Evolutionary conservation across 1,284 basidiomycete genomes (phyloP).

Genomic region (Heterobasidion parviporum): DNA sequence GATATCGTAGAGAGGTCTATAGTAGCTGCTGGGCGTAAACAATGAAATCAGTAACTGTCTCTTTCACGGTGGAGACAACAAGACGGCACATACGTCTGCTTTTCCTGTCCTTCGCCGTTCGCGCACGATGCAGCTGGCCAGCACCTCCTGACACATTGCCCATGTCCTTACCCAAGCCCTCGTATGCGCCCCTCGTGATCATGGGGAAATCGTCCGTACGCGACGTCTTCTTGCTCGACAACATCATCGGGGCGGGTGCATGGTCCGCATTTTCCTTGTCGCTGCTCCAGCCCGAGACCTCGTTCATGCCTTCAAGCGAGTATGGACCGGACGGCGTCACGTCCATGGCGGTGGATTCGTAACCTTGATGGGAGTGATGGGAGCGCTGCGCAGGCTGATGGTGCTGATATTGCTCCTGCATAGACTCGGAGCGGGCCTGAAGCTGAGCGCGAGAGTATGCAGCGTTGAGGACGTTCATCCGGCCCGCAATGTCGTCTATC

Average conservation of each 20-base stretch:
- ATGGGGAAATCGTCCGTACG: neutral
- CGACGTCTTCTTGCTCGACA: slow-evolving; percentile 7
- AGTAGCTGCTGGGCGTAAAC: slow-evolving; percentile 20
- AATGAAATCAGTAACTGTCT: neutral
- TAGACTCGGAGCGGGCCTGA: slow-evolving; percentile 10
- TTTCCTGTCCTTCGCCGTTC: slow-evolving; percentile 41
- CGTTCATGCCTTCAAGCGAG: neutral
- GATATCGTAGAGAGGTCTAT: slow-evolving; percentile 24
- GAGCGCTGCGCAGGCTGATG: neutral
- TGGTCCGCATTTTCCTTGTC: slow-evolving; percentile 47
- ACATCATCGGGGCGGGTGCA: slow-evolving; percentile 6
- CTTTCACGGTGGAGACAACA: neutral
- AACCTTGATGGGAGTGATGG: neutral
- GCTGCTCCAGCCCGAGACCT: slow-evolving; percentile 6
- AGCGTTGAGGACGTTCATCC: slow-evolving; percentile 27
- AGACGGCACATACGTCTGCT: slow-evolving; percentile 37
- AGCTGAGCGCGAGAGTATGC: slow-evolving; percentile 12
- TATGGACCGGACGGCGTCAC: neutral
- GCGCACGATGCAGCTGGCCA: slow-evolving; percentile 20
- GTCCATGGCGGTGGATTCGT: neutral
- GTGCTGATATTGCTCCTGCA: slow-evolving; percentile 3
- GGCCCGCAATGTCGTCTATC: slow-evolving; percentile 35
- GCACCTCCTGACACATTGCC: slow-evolving; percentile 35
- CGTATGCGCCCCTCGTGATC: neutral
- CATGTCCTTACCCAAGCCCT: slow-evolving; percentile 33